These are phyloP conservation scores for Aaosphaeria arxii DNA, from an alignment of 2,329 filamentous ascomycete genomes.

Conservation along the genomic window DNA sequence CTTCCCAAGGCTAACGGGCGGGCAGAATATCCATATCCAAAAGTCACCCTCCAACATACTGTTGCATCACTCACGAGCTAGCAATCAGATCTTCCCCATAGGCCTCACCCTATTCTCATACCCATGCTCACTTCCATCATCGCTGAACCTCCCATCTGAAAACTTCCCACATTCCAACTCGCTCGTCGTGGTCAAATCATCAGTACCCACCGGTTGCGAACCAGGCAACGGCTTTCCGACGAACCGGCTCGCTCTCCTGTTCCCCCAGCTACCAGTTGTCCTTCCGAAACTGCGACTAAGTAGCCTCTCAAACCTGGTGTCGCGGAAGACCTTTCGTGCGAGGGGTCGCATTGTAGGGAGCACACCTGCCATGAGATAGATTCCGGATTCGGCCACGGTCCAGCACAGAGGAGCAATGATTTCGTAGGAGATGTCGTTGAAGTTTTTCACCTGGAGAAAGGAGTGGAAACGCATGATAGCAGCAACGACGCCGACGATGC, in stretches of 20 bases:
- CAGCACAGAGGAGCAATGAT: slow-evolving; percentile 14
- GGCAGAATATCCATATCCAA: too few relatives aligned
- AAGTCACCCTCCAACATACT: too few relatives aligned
- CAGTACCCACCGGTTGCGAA: not conserved
- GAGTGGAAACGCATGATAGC: slow-evolving; percentile 15
- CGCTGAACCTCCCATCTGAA: too few relatives aligned
- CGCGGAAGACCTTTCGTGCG: slow-evolving; percentile 10
- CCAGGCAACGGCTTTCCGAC: not conserved
- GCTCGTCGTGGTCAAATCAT: too few relatives aligned
- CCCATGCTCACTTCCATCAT: too few relatives aligned
- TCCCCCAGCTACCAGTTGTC: slow-evolving; percentile 1
- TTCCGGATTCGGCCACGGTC: slow-evolving; percentile 19
- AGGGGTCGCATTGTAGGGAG: slow-evolving; percentile 16
- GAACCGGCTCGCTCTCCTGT: slow-evolving; percentile 2
- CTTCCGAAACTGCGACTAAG: slow-evolving; percentile 7
- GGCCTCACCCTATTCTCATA: too few relatives aligned
- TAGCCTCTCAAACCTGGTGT: slow-evolving; percentile 9
- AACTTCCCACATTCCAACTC: too few relatives aligned
- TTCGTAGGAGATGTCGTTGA: slow-evolving; percentile 16
- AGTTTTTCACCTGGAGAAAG: slow-evolving; percentile 11
- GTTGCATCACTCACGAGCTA: too few relatives aligned
- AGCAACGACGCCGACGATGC: slow-evolving; percentile 11
- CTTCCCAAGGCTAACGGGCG: too few relatives aligned
- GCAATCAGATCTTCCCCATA: too few relatives aligned
- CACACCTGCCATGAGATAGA: slow-evolving; percentile 18